A percentile compares a stretch with the other conserved stretches of the same genome.
Evolutionary conservation across 805 yeast genomes (phyloP).

Genomic region (Kodamaea kakaduensis): DNA sequence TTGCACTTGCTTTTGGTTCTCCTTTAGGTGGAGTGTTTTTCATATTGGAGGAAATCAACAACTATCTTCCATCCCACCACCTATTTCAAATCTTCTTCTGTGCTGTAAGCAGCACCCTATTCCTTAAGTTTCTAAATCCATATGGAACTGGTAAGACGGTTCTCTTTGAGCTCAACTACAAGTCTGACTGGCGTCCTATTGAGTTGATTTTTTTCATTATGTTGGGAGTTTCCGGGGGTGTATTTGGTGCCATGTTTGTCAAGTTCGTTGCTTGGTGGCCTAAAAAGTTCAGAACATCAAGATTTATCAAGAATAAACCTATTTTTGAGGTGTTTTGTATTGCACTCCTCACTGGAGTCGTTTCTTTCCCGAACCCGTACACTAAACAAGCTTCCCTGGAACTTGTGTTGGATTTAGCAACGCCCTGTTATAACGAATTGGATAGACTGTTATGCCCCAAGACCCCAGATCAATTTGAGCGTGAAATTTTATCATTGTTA

Average conservation of each 20-base stretch:
- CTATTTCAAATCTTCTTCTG: constrained; percentile 53
- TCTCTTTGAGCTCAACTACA: constrained; percentile 47
- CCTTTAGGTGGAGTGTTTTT: constrained; percentile 59
- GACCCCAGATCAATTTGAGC: constrained; percentile 21
- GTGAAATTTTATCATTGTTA: constrained; percentile 29
- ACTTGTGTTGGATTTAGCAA: constrained; percentile 45
- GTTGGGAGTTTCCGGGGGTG: constrained; percentile 51
- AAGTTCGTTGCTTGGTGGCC: constrained; percentile 47
- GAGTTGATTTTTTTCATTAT: constrained; percentile 44
- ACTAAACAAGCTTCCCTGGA: constrained; percentile 49
- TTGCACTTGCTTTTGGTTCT: constrained; percentile 57
- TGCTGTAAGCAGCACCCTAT: constrained; percentile 50
- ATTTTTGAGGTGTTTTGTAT: constrained; percentile 43
- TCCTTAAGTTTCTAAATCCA: constrained; percentile 51
- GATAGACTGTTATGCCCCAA: constrained; percentile 30
- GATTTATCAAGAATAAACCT: constrained; percentile 36
- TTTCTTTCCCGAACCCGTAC: constrained; percentile 47
- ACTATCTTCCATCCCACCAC: constrained; percentile 52
- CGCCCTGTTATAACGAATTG: constrained; percentile 39
- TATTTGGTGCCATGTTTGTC: constrained; percentile 49
- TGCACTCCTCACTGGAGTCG: constrained; percentile 42
- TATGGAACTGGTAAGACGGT: constrained; percentile 60
- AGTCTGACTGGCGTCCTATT: constrained; percentile 48
- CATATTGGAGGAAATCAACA: constrained; percentile 53
- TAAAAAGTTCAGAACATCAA: constrained; percentile 29